Evolutionary conservation across 371 early-diverging fungal genomes (phyloP), one percentile per base, ranked within the genome.

Genomic region (Blakeslea trispora): DNA sequence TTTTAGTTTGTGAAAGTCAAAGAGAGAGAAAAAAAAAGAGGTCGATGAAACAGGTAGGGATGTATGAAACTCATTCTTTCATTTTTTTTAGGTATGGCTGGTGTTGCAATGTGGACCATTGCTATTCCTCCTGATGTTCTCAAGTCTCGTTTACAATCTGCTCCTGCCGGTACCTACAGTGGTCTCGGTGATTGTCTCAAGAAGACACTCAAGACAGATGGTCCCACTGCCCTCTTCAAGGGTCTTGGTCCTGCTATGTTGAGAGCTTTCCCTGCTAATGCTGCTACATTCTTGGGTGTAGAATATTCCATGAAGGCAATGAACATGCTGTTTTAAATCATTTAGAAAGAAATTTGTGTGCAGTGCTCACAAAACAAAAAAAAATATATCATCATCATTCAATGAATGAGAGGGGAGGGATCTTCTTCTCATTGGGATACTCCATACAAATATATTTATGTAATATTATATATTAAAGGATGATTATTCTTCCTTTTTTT

Each of bases 241-340:
- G 98, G 97, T 60, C 79, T 96, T 35, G 94, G 94, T 17, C 96
- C 98, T n/a, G 95, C 94, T 42, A 87, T 96, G 87, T 75, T 96
- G 31, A 85, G 96, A 67, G 94, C 96, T 23, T 92, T 97, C 91
- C 97, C 97, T 3, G 94, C 95, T 59, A 95, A 94, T 63, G 92
- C 92, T 48, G 93, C 91, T 40, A 76, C 77, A 28, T 80, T 80
- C 72, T 63, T 76, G 62, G 80, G 80, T 59, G 77, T 76, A 22
- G 80, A 80, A 53, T 72, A 72, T 55, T 72, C 73, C 19, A 63
- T 71, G 61, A 74, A 69, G 56, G 71, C 72, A 11, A 72, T 80
- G 75, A 73, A 80, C 50, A 41, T 55, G 43, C 21, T 73, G 44
- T 76, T 74, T 50, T 80, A 80, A 55, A 52, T 37, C 23, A 51